These are phyloP conservation scores for Cicer pinnatifidum DNA, from an alignment of 306 rosid genomes.

Conservation along the genomic window DNA sequence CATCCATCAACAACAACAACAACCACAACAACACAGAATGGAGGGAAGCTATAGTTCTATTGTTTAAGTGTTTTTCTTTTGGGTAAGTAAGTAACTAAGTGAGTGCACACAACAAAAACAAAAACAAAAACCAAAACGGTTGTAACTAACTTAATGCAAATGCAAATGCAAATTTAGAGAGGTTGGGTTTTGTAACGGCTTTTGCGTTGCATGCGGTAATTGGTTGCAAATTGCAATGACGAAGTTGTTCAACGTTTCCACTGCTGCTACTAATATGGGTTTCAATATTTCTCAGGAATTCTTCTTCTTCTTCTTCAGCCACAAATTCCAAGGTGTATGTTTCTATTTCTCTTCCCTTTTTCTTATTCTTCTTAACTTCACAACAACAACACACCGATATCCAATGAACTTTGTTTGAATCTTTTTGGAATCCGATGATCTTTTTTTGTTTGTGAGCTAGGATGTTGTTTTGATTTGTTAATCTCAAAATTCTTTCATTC, in stretches of 20 bases:
- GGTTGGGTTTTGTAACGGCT: too few relatives aligned
- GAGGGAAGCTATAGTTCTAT: slow-evolving; percentile 4
- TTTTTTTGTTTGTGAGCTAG: slow-evolving; percentile 56
- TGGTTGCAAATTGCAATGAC: slow-evolving; percentile 48
- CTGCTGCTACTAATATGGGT: slow-evolving; percentile 60
- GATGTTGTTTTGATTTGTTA: slow-evolving; percentile 37
- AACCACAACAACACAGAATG: slow-evolving; percentile 32
- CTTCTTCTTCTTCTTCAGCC: slow-evolving; percentile 49
- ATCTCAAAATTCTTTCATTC: slow-evolving; percentile 77
- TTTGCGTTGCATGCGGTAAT: too few relatives aligned
- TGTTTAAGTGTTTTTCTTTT: slow-evolving; percentile 60
- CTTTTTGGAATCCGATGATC: slow-evolving; percentile 97
- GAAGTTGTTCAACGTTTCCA: slow-evolving; percentile 60
- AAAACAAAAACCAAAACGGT: neutral
- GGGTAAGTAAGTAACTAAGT: slow-evolving; percentile 43
- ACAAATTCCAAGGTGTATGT: slow-evolving; percentile 65
- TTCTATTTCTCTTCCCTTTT: slow-evolving; percentile 58
- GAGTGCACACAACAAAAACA: slow-evolving; percentile 5
- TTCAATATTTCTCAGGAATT: slow-evolving; percentile 58
- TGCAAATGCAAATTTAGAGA: slow-evolving; percentile 29
- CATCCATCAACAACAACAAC: neutral
- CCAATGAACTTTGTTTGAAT: slow-evolving; percentile 68
- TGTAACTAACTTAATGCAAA: neutral
- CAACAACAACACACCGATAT: slow-evolving; percentile 39
- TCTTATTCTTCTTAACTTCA: slow-evolving; percentile 41